Evolutionary conservation across 345 rosid species (phyloP).

Genomic region (Eucalyptus sp.): DNA sequence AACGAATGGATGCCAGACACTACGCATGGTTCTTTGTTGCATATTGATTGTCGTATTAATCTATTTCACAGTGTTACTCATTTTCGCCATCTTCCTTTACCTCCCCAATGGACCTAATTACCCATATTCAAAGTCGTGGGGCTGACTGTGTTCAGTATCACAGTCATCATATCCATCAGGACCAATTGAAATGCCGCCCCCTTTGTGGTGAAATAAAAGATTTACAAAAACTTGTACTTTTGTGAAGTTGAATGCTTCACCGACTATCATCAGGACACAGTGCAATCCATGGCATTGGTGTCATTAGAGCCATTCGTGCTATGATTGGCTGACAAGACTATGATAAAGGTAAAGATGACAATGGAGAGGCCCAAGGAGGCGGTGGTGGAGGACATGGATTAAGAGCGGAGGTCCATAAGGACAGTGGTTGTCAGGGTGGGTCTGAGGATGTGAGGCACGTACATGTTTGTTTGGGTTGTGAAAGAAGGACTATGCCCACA

Average conservation of each 20-base stretch:
- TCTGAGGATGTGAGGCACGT: accelerated
- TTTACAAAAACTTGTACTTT: not conserved
- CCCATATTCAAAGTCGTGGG: not conserved
- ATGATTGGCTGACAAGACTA: accelerated
- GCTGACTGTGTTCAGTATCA: not conserved
- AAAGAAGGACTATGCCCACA: not conserved
- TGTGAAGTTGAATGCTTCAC: not conserved
- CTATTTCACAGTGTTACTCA: too few species aligned
- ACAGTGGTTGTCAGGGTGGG: not conserved
- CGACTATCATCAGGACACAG: not conserved
- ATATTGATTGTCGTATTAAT: too few species aligned
- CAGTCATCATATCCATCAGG: not conserved
- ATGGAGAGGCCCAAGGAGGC: not conserved
- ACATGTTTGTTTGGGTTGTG: not conserved
- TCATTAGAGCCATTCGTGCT: not conserved
- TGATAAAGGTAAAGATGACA: not conserved
- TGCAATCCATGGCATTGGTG: not conserved
- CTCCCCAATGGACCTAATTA: not conserved
- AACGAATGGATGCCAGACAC: not conserved
- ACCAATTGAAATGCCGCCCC: not conserved
- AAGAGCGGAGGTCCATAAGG: not conserved
- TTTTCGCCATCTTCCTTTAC: too few species aligned
- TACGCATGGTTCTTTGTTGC: too few species aligned
- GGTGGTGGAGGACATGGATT: not conserved
- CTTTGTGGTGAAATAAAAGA: not conserved